phyloP scores from a whole-genome alignment of 164 flowering plant genomes.

The Stephania japonica region DNA sequence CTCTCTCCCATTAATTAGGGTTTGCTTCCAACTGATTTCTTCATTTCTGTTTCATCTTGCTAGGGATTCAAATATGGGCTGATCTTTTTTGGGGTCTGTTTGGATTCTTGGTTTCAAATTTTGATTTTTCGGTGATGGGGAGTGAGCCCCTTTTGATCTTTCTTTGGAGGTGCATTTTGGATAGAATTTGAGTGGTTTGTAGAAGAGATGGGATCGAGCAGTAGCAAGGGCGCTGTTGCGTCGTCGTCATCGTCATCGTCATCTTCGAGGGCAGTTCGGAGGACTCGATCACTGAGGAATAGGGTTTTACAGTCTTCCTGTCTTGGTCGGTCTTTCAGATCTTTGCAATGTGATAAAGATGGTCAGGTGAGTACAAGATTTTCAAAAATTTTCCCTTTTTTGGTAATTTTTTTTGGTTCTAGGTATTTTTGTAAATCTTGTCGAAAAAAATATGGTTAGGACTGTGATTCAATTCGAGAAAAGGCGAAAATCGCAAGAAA shows the following conservation, averaged over 20 bases:
- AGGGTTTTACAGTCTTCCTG: conserved; percentile 50
- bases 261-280: conserved; percentile 14
- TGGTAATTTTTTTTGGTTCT: background rate
- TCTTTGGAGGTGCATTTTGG: conserved; percentile 6
- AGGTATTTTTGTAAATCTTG: background rate
- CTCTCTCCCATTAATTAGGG: background rate
- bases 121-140: conserved; percentile 6
- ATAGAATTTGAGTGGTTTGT: background rate
- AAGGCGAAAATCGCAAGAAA: background rate
- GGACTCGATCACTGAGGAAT: conserved; percentile 18
- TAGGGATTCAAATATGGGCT: conserved; percentile 5
- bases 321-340: conserved; percentile 40
- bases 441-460: background rate
- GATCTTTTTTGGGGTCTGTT: conserved; percentile 1
- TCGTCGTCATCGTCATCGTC: conserved; percentile 8
- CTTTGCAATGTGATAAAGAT: conserved; percentile 23
- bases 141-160: background rate
- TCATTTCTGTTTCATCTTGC: background rate
- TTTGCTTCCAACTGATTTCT: background rate
- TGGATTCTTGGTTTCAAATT: background rate
- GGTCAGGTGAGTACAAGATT: conserved; percentile 23
- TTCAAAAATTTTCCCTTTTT: background rate
- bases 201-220: conserved; percentile 19
- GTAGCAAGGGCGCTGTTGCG: conserved; percentile 16
- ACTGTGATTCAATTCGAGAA: background rate